Evolutionary conservation across 2,329 filamentous ascomycete genomes (phyloP), one percentile per base, ranked within the genome.

Genomic region (Diaporthe destruens): DNA sequence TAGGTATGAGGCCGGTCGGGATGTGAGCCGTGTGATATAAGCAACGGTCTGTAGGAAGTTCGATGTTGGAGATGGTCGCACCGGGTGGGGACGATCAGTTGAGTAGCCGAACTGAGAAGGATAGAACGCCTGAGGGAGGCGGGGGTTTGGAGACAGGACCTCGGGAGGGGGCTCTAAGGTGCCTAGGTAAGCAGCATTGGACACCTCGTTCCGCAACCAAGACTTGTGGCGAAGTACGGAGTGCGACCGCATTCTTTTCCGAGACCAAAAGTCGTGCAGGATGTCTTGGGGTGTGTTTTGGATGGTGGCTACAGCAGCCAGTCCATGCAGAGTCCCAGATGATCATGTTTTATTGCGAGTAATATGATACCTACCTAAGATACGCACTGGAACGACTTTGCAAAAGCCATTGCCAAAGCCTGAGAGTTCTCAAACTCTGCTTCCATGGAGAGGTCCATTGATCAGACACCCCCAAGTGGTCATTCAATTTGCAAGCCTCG

Each of bases 141-240:
- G 67, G 67, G 67, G 67, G 14, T 14, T 59, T 69, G 54, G 54
- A 59, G 42, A 69, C 14, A 23, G n/a, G n/a, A 29, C 29, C 29
- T 29, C 29, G 29, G 32, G 42, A 49, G 59, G 59, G 59, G 12
- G 9, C 5, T 32, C 20, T 3, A 23, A 51, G 25, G 11, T 23
- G 11, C 20, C 2, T 16, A 51, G 25, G 11, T 23, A 18, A 42
- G n/a, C 20, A 42, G n/a, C 20, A 51, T 34, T 44, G 56, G 56
- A 29, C 36, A 61, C 56, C 54, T 63, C 57, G 42, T 39, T 32
- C 39, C 18, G 16, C 39, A 29, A 18, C 57, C 57, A 63, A 49
- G 57, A 63, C 57, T 32, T 20, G 57, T 32, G 57, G 39, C 57
- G 32, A 63, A 47, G 16, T 14, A 47, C 25, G 2, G 16, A 32